Evolutionary conservation across 768 basidiomycete species (phyloP), one percentile per base, ranked within the genome.

Genomic region (Cystofilobasidium bisporidii): DNA sequence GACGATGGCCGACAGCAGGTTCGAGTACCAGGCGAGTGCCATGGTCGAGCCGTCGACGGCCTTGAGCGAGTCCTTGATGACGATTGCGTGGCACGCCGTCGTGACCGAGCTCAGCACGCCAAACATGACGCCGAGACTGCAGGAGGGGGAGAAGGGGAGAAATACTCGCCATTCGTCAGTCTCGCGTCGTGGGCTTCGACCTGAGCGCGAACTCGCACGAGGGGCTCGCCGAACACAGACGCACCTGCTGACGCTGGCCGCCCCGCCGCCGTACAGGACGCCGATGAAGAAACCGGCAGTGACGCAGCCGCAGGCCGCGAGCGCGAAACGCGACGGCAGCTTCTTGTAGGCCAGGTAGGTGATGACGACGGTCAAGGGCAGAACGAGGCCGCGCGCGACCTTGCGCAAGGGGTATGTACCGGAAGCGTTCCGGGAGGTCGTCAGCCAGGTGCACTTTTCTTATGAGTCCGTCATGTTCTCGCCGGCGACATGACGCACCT

Each of bases 251-350:
- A 56, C 28, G 6, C 11, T 38, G 36, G n/a, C 1, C 24, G 40
- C 58, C 3, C 53, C 53, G 20, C 63, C 63, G 18, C 50, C 63
- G 11, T 3, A 30, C 5, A 63, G 41, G 58, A 94, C 84, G 17
- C 90, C 89, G 55, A 88, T 79, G 78, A 94, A 87, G 81, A 97
- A 98, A n/a, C 93, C 94, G 15, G 83, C 67, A 28, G 92, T 96
- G 74, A 98, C 92, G 53, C 92, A 72, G 0, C 79, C 80, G 74
- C 93, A 93, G 9, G 89, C 83, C 63, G 83, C 56, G 38, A 93
- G 82, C 70, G 92, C 87, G 38, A 82, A 82, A n/a, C 22, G 36
- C 20, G 9, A 85, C 74, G 22, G 90, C 88, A 2, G 92, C 90
- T 8, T 86, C n/a, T 47, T 76, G 70, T 85, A 81, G 38, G 96